Evolutionary conservation across 768 basidiomycete genomes (phyloP).

Genomic region (Boletus reticuloceps): DNA sequence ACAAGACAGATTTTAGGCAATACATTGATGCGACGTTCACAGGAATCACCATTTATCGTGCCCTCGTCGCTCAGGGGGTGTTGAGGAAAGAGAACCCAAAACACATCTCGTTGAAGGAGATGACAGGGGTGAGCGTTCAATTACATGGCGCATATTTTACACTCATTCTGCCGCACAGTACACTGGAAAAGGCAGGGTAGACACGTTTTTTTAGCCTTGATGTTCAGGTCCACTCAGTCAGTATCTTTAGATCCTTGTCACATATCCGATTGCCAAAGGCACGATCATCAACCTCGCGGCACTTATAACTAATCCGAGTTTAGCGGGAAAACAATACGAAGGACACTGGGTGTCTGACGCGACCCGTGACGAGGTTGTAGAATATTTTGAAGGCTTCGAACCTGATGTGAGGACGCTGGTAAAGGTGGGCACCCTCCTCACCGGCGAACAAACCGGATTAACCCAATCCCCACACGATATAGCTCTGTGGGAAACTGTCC

Average conservation of each 20-base stretch:
- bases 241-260: conserved; percentile 34
- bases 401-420: conserved; percentile 31
- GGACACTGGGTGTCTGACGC: conserved; percentile 31
- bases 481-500: conserved; percentile 37
- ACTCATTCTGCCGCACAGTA: conserved; percentile 15
- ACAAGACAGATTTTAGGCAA: conserved; percentile 2
- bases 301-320: conserved; percentile 26
- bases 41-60: conserved; percentile 40
- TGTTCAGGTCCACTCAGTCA: background rate
- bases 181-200: conserved; percentile 6
- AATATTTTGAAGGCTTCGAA: conserved; percentile 34
- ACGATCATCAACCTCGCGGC: conserved; percentile 36
- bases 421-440: conserved; percentile 15
- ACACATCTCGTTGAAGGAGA: conserved; percentile 16
- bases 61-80: conserved; percentile 33
- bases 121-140: conserved; percentile 20
- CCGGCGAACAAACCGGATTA: too few species aligned
- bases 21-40: conserved; percentile 36
- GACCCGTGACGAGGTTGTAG: conserved; percentile 30
- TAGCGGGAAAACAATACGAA: conserved; percentile 31
- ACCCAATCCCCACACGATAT: background rate
- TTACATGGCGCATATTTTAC: background rate
- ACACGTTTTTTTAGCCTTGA: background rate
- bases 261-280: conserved; percentile 40
- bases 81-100: conserved; percentile 26